Conservation (phyloP, 1,284 basidiomycete species). For the Chalciporus sp. region DNA sequence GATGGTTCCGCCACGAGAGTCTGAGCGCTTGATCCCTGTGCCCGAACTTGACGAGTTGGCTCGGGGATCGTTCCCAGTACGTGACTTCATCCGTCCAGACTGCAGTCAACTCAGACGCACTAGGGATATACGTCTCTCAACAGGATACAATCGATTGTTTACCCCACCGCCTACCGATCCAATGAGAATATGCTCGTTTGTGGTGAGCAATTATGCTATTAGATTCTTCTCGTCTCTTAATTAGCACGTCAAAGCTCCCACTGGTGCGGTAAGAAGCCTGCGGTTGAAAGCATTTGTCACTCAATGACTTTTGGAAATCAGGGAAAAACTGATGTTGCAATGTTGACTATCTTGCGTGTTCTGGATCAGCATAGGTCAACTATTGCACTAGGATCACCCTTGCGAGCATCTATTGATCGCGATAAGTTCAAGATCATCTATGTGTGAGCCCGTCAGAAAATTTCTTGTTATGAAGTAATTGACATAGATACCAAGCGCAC, state of each 20-base stretch:
- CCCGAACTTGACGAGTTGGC: conserved; percentile 79
- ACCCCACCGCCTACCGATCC: conserved; percentile 88
- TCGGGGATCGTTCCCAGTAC: conserved; percentile 86
- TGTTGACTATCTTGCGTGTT: conserved; percentile 91
- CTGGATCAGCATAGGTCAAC: conserved; percentile 70
- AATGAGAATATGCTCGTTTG: conserved; percentile 98
- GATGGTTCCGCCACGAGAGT: conserved; percentile 72
- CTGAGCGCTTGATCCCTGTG: conserved; percentile 78
- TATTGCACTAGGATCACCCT: conserved; percentile 35
- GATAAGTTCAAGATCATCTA: conserved; percentile 96
- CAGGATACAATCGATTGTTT: conserved; percentile 95
- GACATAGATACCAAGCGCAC: conserved; percentile 61
- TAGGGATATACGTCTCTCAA: conserved; percentile 90
- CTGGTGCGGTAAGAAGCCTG: conserved; percentile 77
- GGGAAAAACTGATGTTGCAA: conserved; percentile 99
- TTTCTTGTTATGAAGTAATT: neutral
- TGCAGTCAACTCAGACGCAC: conserved; percentile 1
- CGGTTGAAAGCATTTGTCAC: conserved; percentile 2
- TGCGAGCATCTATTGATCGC: conserved; percentile 62
- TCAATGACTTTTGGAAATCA: conserved; percentile 35
- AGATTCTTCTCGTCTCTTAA: neutral
- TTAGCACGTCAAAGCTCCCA: conserved; percentile 67
- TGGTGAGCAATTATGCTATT: conserved; percentile 52
- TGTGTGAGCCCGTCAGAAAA: conserved; percentile 61
- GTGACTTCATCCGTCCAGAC: conserved; percentile 24